A percentile compares a stretch with the other conserved stretches of the same genome.
These are phyloP conservation scores for Malassezia sympodialis DNA, from an alignment of 1,284 basidiomycete species.

Conservation along the genomic window DNA sequence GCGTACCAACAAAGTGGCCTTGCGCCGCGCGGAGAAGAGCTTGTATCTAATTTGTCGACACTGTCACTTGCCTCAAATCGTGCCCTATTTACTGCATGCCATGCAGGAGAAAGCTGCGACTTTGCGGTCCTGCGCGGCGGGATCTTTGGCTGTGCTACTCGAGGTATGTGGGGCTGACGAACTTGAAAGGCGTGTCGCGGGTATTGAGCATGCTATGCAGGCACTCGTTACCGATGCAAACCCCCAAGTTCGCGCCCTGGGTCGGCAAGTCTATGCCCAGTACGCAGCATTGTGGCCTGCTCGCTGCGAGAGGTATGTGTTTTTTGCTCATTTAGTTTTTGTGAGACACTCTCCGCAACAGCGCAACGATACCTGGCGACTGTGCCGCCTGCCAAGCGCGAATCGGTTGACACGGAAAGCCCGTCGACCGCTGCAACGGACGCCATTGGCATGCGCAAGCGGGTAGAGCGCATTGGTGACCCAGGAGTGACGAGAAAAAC, in stretches of 20 bases:
- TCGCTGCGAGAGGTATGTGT: conserved; percentile 49
- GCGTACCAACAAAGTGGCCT: conserved; percentile 52
- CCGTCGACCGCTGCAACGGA: background rate
- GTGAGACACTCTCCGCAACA: conserved; percentile 1
- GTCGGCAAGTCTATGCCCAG: conserved; percentile 49
- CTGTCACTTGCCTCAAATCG: conserved; percentile 47
- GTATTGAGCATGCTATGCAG: conserved; percentile 50
- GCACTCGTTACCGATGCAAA: conserved; percentile 51
- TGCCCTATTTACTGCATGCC: conserved; percentile 48
- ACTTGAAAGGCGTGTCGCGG: conserved; percentile 31
- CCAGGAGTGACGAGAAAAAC: background rate
- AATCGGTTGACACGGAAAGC: background rate
- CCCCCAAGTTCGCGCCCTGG: conserved; percentile 50
- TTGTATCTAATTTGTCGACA: conserved; percentile 50
- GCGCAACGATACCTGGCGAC: conserved; percentile 12
- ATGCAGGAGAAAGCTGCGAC: conserved; percentile 48
- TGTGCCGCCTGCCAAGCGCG: background rate
- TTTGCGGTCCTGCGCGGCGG: conserved; percentile 21
- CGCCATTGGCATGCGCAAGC: background rate
- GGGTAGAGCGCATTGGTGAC: background rate
- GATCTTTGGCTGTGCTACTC: conserved; percentile 32
- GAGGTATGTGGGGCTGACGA: conserved; percentile 41
- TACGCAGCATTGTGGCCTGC: conserved; percentile 51
- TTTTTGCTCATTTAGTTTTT: background rate
- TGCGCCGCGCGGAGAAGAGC: conserved; percentile 51